Conservation (phyloP, 1,284 basidiomycete genomes). For the Fomitopsis betulina region DNA sequence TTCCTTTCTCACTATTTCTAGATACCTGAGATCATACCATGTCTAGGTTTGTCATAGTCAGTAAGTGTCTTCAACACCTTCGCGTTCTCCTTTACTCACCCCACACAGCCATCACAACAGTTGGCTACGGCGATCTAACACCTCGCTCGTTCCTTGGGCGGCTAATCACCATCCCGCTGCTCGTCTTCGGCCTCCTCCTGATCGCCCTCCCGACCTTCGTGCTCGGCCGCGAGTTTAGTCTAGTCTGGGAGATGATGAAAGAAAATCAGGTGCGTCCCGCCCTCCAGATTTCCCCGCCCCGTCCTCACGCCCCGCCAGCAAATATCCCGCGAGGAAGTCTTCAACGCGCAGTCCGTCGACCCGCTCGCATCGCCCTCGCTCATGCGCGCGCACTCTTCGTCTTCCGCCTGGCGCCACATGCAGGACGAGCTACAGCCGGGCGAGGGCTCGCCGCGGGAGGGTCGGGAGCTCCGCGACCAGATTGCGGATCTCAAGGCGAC, state of each 20-base stretch:
- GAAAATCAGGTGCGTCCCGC: slow-evolving; percentile 34
- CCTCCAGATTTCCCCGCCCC: slow-evolving; percentile 1
- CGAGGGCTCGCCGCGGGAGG: slow-evolving; percentile 10
- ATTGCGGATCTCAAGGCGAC: slow-evolving; percentile 48
- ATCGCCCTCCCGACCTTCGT: slow-evolving; percentile 89
- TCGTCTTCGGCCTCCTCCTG: slow-evolving; percentile 80
- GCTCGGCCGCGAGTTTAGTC: slow-evolving; percentile 82
- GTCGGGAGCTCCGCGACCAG: slow-evolving; percentile 51
- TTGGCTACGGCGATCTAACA: slow-evolving; percentile 86
- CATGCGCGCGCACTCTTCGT: slow-evolving; percentile 9
- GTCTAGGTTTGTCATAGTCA: slow-evolving; percentile 49
- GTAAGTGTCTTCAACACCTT: slow-evolving; percentile 35
- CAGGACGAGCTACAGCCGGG: slow-evolving; percentile 16
- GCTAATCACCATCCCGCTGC: slow-evolving; percentile 76
- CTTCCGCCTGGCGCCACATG: slow-evolving; percentile 16
- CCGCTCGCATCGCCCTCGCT: slow-evolving; percentile 19
- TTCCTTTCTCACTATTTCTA: neutral
- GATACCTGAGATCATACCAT: slow-evolving; percentile 7
- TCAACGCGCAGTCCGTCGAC: slow-evolving; percentile 12
- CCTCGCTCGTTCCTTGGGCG: slow-evolving; percentile 81
- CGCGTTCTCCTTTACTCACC: neutral
- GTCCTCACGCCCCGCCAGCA: slow-evolving; percentile 2
- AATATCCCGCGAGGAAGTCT: slow-evolving; percentile 8
- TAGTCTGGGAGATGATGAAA: slow-evolving; percentile 81
- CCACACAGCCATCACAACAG: slow-evolving; percentile 69